phyloP scores from a whole-genome alignment of 768 basidiomycete species.

The Boletus insuetus region DNA sequence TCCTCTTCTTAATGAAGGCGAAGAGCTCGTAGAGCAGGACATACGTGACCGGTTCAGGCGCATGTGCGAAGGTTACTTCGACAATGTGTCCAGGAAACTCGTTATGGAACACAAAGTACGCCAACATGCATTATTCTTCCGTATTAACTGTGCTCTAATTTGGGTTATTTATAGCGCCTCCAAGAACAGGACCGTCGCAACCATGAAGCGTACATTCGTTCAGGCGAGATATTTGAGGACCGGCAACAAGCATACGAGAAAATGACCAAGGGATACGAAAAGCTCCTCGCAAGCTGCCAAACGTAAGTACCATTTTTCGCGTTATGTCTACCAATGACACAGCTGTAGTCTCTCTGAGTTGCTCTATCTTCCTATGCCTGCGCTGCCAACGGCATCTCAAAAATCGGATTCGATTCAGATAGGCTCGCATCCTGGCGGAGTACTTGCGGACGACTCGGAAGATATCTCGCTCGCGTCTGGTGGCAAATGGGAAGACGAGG shows the following conservation, averaged over 20 bases:
- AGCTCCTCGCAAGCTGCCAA: slow-evolving; percentile 84
- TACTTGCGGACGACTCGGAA: slow-evolving; percentile 54
- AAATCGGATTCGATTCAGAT: slow-evolving; percentile 82
- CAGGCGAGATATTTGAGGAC: slow-evolving; percentile 99
- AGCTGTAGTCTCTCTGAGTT: slow-evolving; percentile 77
- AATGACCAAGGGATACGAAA: slow-evolving; percentile 96
- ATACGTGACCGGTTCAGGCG: slow-evolving; percentile 86
- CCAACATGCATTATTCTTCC: neutral
- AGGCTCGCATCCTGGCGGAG: slow-evolving; percentile 45
- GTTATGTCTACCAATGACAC: slow-evolving; percentile 10
- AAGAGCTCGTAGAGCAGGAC: slow-evolving; percentile 82
- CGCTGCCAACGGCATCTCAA: slow-evolving; percentile 78
- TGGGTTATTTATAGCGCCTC: slow-evolving; percentile 55
- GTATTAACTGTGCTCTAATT: neutral
- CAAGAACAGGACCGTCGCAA: slow-evolving; percentile 97
- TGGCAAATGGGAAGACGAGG: slow-evolving; percentile 98
- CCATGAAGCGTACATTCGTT: slow-evolving; percentile 98
- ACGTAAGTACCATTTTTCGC: slow-evolving; percentile 48
- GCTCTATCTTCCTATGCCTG: slow-evolving; percentile 78
- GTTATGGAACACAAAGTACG: slow-evolving; percentile 86
- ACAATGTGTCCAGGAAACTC: slow-evolving; percentile 86
- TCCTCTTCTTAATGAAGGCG: slow-evolving; percentile 45
- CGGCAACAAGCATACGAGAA: slow-evolving; percentile 98
- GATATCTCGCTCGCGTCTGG: slow-evolving; percentile 50
- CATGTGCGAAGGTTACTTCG: slow-evolving; percentile 93